phyloP scores from a whole-genome alignment of 78 protist genomes.

The Dictyostelium purpureum region DNA sequence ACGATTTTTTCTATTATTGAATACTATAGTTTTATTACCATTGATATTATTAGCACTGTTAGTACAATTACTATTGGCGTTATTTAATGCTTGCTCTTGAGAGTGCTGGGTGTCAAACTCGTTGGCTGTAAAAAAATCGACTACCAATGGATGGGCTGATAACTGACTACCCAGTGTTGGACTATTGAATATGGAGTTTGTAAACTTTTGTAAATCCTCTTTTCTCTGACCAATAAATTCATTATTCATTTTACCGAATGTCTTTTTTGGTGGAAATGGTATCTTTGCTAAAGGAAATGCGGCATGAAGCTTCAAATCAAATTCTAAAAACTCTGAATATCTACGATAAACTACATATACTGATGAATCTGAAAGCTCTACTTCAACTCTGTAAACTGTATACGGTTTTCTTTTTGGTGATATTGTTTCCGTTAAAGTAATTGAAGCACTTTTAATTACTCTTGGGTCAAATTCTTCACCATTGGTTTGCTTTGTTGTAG shows the following conservation, averaged over 20 bases:
- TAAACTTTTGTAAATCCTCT: constrained; percentile 46
- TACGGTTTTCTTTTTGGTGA: constrained; percentile 67
- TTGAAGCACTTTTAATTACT: constrained; percentile 70
- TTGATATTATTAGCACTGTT: not conserved
- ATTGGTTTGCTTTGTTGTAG: not conserved
- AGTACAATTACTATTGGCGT: not conserved
- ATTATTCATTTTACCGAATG: constrained; percentile 76
- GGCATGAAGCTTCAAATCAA: constrained; percentile 48
- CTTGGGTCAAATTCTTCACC: not conserved
- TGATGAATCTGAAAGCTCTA: not conserved
- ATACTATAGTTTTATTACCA: too few species aligned
- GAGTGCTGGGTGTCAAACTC: constrained; percentile 1
- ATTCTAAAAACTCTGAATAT: constrained; percentile 61
- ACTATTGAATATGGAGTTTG: constrained; percentile 7
- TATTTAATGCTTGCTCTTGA: not conserved
- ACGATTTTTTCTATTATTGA: not conserved
- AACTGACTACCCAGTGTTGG: not conserved
- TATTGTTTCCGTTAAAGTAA: constrained; percentile 49
- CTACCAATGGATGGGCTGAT: constrained; percentile 27
- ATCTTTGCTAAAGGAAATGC: constrained; percentile 35
- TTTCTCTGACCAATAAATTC: constrained; percentile 67
- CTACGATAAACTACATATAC: constrained; percentile 19
- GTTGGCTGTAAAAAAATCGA: not conserved
- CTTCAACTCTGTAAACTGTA: constrained; percentile 54
- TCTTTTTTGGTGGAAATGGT: constrained; percentile 70